Evolutionary conservation across 2,329 filamentous ascomycete genomes (phyloP).

Genomic region (Hypoxylon sp.): DNA sequence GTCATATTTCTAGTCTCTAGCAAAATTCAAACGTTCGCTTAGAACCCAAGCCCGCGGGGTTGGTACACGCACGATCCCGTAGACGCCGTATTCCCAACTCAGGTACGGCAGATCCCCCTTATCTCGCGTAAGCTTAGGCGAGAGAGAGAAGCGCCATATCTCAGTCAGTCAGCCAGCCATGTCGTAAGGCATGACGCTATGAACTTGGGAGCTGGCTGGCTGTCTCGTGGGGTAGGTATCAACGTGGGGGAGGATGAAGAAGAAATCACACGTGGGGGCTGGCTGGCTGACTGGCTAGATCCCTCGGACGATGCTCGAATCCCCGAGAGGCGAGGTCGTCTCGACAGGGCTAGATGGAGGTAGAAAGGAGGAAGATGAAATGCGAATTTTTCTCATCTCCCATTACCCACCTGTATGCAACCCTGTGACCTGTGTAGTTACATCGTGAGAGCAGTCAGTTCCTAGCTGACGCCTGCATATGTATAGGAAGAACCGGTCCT

Average conservation of each 20-base stretch:
- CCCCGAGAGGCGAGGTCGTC: neutral
- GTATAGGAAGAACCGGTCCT: slow-evolving; percentile 28
- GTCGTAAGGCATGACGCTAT: neutral
- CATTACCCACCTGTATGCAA: neutral
- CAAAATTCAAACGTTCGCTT: neutral
- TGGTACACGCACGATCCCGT: slow-evolving; percentile 12
- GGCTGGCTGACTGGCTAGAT: no score
- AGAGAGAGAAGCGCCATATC: slow-evolving; percentile 1
- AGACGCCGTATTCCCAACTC: neutral
- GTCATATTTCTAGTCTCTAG: neutral
- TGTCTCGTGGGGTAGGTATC: slow-evolving; percentile 4
- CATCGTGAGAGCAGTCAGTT: slow-evolving; percentile 7
- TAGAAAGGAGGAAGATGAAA: slow-evolving; percentile 17
- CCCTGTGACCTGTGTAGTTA: no score
- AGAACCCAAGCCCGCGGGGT: slow-evolving; percentile 21
- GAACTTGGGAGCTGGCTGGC: neutral
- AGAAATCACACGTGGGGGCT: slow-evolving; percentile 18
- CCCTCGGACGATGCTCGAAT: neutral
- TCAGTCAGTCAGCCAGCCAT: neutral
- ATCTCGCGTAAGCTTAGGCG: neutral
- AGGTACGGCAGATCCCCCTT: slow-evolving; percentile 15
- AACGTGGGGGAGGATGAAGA: slow-evolving; percentile 15
- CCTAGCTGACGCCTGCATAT: slow-evolving; percentile 14
- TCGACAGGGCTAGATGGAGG: slow-evolving; percentile 12
- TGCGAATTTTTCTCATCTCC: slow-evolving; percentile 7